Evolutionary conservation across 2,329 filamentous ascomycete species (phyloP).

Genomic region (Aureobasidium sp.): DNA sequence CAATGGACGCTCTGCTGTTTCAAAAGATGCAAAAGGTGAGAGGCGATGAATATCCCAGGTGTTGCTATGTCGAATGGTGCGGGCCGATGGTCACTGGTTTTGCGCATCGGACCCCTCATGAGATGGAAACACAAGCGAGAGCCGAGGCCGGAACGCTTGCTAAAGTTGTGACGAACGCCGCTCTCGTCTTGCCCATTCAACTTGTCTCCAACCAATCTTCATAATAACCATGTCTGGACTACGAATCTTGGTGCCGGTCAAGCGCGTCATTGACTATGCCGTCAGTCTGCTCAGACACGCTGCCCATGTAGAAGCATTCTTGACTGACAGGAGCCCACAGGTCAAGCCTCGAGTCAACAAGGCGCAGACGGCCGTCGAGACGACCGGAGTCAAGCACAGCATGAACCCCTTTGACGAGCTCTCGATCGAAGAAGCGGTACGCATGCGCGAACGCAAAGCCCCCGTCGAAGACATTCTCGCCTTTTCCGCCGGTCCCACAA

Average conservation of each 20-base stretch:
- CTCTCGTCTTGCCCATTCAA: background rate
- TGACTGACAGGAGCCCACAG: conserved; percentile 33
- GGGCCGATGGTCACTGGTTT: too few species aligned
- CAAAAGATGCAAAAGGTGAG: too few species aligned
- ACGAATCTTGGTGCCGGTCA: conserved; percentile 50
- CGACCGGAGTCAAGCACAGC: conserved; percentile 86
- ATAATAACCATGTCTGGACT: conserved; percentile 28
- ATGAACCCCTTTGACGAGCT: conserved; percentile 99
- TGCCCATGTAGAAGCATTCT: background rate
- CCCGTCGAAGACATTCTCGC: conserved; percentile 82
- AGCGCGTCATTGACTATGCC: conserved; percentile 54
- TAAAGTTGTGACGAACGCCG: conserved; percentile 1
- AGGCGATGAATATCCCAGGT: too few species aligned
- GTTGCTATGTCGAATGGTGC: too few species aligned
- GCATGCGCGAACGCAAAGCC: conserved; percentile 74
- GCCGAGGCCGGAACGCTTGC: background rate
- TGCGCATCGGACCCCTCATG: background rate
- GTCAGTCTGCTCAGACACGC: conserved; percentile 29
- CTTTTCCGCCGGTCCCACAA: conserved; percentile 79
- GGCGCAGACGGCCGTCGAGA: conserved; percentile 79
- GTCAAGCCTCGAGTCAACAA: conserved; percentile 66
- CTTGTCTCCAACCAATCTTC: background rate
- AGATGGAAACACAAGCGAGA: background rate
- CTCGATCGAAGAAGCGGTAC: conserved; percentile 91
- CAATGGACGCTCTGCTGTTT: too few species aligned